Evolutionary conservation across 2,329 filamentous ascomycete genomes (phyloP), one percentile per base, ranked within the genome.

Genomic region (Elsinoe necatrix): DNA sequence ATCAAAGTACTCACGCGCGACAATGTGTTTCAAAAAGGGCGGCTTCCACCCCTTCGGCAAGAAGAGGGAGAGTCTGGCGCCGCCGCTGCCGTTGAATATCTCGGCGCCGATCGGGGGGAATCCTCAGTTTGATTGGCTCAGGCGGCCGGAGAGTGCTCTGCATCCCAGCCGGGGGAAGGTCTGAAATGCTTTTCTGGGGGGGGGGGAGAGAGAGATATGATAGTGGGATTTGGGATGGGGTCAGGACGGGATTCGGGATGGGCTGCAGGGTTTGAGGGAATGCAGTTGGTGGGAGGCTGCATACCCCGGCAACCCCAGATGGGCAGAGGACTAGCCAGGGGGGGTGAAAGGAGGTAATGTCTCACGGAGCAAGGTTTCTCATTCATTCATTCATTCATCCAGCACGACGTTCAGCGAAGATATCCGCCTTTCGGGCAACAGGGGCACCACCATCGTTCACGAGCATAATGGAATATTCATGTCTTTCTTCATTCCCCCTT

Each of bases 61-160:
- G 41, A 62, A 65, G 45, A 62, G 68, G 56, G 64, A 76, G 43
- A 72, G 71, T 64, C 69, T 73, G 59, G 72, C 70, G 52, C 76
- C 68, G 48, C 71, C 69, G 27, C 67, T 77, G 62, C 52, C 52
- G 52, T 59, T 81, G 48, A 77, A 80, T 60, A 83, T 86, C 62
- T 82, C 79, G 1, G 73, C 72, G 8, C 81, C 81, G 0, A 68
- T 81, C 58, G 74, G 77, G 55, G 72, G 74, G 27, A 77, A 80
- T 59, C 72, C 74, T n/a, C 73, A 78, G 63, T 77, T 76, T 64
- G 71, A 76, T 27, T 77, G 79, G 62, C 75, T 82, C 39, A 71
- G 77, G 56, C 72, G 75, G 62, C 81, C 81, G 2, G 75, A 83
- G 62, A 68, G 79, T 55, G 78, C 80, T 2, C 74, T 82, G 63